Evolutionary conservation across 768 basidiomycete species (phyloP).

Genomic region (Leccinum broughii): DNA sequence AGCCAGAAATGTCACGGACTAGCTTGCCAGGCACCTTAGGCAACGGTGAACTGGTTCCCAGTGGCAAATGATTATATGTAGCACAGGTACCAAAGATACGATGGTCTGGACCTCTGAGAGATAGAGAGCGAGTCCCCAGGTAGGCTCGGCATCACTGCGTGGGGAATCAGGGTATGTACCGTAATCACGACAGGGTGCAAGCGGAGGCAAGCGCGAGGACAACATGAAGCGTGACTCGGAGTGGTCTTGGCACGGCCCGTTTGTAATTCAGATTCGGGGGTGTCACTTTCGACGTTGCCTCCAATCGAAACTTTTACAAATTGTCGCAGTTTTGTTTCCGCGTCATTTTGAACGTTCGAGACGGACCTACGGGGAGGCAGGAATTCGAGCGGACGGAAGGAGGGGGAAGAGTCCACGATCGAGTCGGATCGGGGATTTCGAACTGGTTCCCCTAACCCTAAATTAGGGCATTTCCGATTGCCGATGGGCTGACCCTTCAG

Average conservation of each 20-base stretch:
- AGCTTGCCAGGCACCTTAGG: not conserved
- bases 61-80: not conserved
- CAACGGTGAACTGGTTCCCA: not conserved
- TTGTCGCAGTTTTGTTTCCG: not conserved
- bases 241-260: not conserved
- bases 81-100: not conserved
- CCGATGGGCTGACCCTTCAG: constrained; percentile 16
- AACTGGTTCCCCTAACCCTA: not conserved
- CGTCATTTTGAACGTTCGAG: not conserved
- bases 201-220: not conserved
- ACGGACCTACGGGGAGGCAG: not conserved
- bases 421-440: constrained; percentile 7
- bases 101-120: not conserved
- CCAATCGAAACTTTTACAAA: not conserved
- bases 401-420: not conserved
- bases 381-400: not conserved
- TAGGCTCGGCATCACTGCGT: not conserved
- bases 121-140: not conserved
- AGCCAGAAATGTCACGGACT: not conserved
- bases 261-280: not conserved
- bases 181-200: not conserved
- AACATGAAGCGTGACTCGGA: not conserved
- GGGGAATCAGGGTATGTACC: not conserved
- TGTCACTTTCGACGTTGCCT: not conserved
- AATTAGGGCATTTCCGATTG: constrained; percentile 10